Base-by-base conservation (phyloP, 2,329 filamentous ascomycete species). In the Colletotrichum truncatum region DNA sequence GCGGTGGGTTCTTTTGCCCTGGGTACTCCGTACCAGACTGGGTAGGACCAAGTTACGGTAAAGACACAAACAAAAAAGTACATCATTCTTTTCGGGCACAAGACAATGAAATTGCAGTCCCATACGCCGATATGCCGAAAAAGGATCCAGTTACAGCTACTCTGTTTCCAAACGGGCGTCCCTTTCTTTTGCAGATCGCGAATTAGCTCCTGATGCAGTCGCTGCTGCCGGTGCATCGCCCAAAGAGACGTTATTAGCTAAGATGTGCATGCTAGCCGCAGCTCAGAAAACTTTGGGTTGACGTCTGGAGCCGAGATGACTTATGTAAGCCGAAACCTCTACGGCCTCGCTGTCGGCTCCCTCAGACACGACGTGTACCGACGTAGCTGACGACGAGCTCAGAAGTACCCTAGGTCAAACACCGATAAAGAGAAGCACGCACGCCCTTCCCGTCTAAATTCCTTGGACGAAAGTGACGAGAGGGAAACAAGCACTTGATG, bases 251-350 rank as follows among this genome's bases (percentile, higher is more conserved):
- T 30, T 45, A 60, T 64, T 60, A 64, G 46, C 55, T 49, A 64
- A 64, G 12, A 64, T 34, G 55, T 46, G 32, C 32, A 38, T n/a
- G 12, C 18, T 41, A 55, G 52, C 18, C 8, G 32, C 16, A 26
- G 34, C 38, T 8, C 32, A 32, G 38, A 45, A 45, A n/a, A n/a
- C n/a, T 34, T 38, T 55, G 26, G 54, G 53, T 16, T n/a, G n/a
- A n/a, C n/a, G n/a, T n/a, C n/a, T n/a, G n/a, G n/a, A n/a, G n/a
- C n/a, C n/a, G n/a, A n/a, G n/a, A n/a, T 26, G 23, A 16, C 45
- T 65, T 62, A 51, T 38, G 34, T 62, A 62, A 62, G 62, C 56
- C 63, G 51, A 66, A 62, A 56, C 58, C 63, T 66, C 43, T 56
- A 51, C 49, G 58, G 57, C 58, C 57, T 55, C 57, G 43, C 23